phyloP scores from a whole-genome alignment of 208 protist species.

The Blastocrithidia nonstop region DNA sequence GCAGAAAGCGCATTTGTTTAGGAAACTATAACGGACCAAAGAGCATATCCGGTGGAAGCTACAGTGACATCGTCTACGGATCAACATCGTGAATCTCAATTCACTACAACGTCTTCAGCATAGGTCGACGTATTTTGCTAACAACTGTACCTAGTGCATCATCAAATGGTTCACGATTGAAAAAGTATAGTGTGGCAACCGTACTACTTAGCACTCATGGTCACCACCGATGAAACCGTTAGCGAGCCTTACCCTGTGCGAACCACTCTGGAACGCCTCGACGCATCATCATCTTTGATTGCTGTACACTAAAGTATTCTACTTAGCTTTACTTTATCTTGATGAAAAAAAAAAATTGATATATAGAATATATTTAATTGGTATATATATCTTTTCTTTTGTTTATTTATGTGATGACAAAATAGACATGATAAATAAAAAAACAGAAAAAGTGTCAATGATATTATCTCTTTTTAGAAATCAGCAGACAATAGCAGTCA shows the following conservation, averaged over 20 bases:
- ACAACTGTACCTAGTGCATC: constrained; percentile 59
- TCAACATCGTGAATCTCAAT: constrained; percentile 82
- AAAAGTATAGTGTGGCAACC: constrained; percentile 67
- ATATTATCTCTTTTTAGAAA: too few relatives aligned
- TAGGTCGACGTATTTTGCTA: constrained; percentile 57
- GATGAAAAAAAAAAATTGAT: too few relatives aligned
- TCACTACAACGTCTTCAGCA: constrained; percentile 79
- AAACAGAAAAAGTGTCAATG: not conserved
- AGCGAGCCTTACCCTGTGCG: constrained; percentile 52
- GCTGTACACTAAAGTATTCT: not conserved
- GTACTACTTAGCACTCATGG: constrained; percentile 70
- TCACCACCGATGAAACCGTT: constrained; percentile 74
- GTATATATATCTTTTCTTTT: not conserved
- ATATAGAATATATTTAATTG: not conserved
- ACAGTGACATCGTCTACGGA: constrained; percentile 74
- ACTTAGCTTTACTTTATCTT: too few relatives aligned
- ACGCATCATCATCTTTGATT: constrained; percentile 32
- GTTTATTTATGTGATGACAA: not conserved
- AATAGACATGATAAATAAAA: not conserved
- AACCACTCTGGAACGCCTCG: constrained; percentile 67
- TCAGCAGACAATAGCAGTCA: too few relatives aligned
- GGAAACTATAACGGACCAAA: constrained; percentile 77
- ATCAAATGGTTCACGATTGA: constrained; percentile 79
- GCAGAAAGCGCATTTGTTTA: constrained; percentile 81
- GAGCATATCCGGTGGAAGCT: constrained; percentile 78